Evolutionary conservation across 2,329 filamentous ascomycete species (phyloP), one percentile per base, ranked within the genome.

Genomic region (Nothopassalora personata): DNA sequence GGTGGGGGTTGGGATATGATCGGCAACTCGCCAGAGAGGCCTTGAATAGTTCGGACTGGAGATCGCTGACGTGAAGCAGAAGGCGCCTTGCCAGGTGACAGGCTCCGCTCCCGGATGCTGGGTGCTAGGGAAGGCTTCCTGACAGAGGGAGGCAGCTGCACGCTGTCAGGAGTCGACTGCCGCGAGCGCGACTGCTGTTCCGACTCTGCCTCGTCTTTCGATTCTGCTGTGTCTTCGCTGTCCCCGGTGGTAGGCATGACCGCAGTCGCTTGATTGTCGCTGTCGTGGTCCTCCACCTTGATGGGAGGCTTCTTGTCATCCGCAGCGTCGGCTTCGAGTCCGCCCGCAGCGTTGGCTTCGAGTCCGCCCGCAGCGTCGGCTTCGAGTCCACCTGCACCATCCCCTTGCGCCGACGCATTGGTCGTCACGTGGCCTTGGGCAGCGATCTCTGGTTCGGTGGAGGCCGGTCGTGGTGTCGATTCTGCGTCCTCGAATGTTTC

Each of bases 401-500:
- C n/a, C 50, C 27, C 31, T 33, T 23, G 31, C 15, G 50, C n/a
- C 23, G 46, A 23, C 15, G 28, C 28, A 19, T 52, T 27, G 33
- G n/a, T 27, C 36, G 53, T 54, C 53, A 43, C 33, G 52, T 70
- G 68, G 51, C 61, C 62, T 34, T 70, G 56, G 36, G 68, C 65
- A 53, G 66, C 36, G 52, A 33, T 53, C 30, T 54, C 57, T n/a
- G 58, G 50, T 18, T 60, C 61, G 9, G 56, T 19, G 9, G 63
- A 60, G 33, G 49, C 31, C 19, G 63, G 59, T 57, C 31, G 47
- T 28, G 58, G 58, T 43, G 62, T 59, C 27, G 62, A 62, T 49
- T 58, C 55, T 57, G 90, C 91, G 79, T 96, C 91, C 76, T 96
- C 90, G 70, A 95, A 96, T 15, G 83, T 83, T 68, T 92, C 87